Evolutionary conservation across 441 rosid genomes (phyloP).

Genomic region (Dalechampia spathulata): DNA sequence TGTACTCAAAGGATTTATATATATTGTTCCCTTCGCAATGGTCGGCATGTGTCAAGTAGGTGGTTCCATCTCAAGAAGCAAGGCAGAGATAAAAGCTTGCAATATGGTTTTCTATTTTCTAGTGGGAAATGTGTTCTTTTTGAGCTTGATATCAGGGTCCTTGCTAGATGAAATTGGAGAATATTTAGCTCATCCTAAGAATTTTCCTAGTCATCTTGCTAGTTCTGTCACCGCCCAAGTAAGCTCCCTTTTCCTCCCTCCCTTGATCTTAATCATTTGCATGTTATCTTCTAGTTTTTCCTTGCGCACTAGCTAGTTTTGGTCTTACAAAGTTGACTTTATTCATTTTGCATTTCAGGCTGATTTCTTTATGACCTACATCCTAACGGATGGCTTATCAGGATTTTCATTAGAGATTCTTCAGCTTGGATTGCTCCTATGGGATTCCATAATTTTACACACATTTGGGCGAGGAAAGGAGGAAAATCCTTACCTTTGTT

Average conservation of each 20-base stretch:
- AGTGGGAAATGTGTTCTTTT: conserved; percentile 80
- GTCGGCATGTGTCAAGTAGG: conserved; percentile 58
- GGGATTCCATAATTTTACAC: conserved; percentile 43
- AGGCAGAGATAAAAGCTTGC: conserved; percentile 84
- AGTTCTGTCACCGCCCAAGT: conserved; percentile 81
- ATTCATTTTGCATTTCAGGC: conserved; percentile 38
- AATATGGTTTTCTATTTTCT: conserved; percentile 93
- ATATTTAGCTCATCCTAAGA: conserved; percentile 60
- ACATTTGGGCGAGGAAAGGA: conserved; percentile 45
- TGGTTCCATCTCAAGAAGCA: conserved; percentile 72
- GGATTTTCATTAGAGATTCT: conserved; percentile 84
- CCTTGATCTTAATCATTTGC: neutral
- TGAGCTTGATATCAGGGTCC: conserved; percentile 87
- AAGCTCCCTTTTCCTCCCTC: conserved; percentile 18
- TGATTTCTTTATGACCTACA: conserved; percentile 83
- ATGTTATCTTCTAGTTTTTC: neutral
- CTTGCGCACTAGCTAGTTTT: neutral
- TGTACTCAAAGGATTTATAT: conserved; percentile 74
- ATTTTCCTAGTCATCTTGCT: conserved; percentile 80
- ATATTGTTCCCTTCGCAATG: conserved; percentile 70
- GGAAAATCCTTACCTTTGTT: conserved; percentile 58
- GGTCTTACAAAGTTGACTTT: conserved; percentile 2
- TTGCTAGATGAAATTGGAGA: conserved; percentile 79
- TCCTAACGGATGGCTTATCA: conserved; percentile 73
- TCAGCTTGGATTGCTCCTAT: conserved; percentile 56